These are phyloP conservation scores for Phylloporus rhodoxanthus DNA, from an alignment of 768 basidiomycete species.

Conservation along the genomic window DNA sequence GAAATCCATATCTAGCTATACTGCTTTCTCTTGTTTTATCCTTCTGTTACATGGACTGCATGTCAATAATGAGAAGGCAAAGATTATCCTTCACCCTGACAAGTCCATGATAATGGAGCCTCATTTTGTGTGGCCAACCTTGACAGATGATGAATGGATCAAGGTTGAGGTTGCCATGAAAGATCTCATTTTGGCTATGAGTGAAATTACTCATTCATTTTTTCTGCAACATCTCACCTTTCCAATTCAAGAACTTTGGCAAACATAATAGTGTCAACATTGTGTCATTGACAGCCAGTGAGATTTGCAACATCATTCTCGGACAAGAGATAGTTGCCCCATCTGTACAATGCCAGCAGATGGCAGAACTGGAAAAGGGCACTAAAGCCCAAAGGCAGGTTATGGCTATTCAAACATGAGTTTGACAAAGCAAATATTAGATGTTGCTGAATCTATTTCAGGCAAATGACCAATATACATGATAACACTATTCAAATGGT, in stretches of 20 bases:
- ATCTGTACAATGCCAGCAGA: conserved; percentile 94
- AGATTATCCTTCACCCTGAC: conserved; percentile 96
- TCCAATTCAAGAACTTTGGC: conserved; percentile 73
- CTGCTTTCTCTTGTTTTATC: conserved; percentile 96
- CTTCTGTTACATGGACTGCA: conserved; percentile 95
- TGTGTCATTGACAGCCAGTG: conserved; percentile 91
- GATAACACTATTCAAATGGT: conserved; percentile 94
- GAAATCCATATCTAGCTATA: conserved; percentile 97
- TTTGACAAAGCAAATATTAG: not conserved
- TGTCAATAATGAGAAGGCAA: conserved; percentile 99
- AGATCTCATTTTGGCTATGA: conserved; percentile 84
- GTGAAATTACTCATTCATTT: conserved; percentile 16
- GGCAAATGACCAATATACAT: conserved; percentile 95
- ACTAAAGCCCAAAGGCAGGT: conserved; percentile 92
- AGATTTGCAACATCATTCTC: conserved; percentile 96
- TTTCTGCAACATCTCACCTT: conserved; percentile 11
- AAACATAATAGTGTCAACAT: conserved; percentile 99
- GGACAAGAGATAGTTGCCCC: conserved; percentile 98
- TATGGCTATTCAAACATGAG: conserved; percentile 88
- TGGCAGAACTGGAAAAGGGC: conserved; percentile 98
- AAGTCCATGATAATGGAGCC: conserved; percentile 95
- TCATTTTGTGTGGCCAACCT: conserved; percentile 95
- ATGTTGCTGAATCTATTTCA: conserved; percentile 21
- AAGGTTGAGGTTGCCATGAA: conserved; percentile 99
- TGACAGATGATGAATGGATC: conserved; percentile 95